These are phyloP conservation scores for Abrus precatorius DNA, from an alignment of 306 rosid species.

Conservation along the genomic window DNA sequence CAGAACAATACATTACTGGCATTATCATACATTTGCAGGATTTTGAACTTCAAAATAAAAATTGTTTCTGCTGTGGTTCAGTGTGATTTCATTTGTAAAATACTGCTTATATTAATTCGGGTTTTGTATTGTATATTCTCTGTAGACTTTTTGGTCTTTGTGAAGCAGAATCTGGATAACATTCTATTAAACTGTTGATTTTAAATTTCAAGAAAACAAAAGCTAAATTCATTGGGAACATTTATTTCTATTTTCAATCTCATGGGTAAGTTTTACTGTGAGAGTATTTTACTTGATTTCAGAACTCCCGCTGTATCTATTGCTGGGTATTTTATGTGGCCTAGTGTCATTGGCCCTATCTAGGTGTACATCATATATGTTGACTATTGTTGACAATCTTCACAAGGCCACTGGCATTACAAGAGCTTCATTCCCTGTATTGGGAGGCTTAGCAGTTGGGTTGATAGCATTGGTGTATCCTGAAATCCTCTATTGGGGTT, in stretches of 20 bases:
- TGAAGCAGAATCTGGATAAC: slow-evolving; percentile 19
- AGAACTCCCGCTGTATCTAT: slow-evolving; percentile 97
- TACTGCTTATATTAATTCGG: slow-evolving; percentile 6
- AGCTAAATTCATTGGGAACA: slow-evolving; percentile 19
- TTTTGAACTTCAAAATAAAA: slow-evolving; percentile 18
- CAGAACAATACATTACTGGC: slow-evolving; percentile 16
- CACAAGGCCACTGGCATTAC: slow-evolving; percentile 68
- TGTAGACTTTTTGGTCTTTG: not conserved
- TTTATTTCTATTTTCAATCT: slow-evolving; percentile 44
- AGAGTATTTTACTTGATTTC: slow-evolving; percentile 65
- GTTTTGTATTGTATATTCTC: slow-evolving; percentile 29
- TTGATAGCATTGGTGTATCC: slow-evolving; percentile 90
- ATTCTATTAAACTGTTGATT: slow-evolving; percentile 32
- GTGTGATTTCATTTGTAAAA: slow-evolving; percentile 11
- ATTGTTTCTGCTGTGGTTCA: not conserved
- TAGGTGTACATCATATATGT: slow-evolving; percentile 83
- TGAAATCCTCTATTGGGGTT: slow-evolving; percentile 95
- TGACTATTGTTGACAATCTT: slow-evolving; percentile 61
- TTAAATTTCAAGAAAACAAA: slow-evolving; percentile 26
- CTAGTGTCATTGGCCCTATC: slow-evolving; percentile 84
- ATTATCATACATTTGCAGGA: slow-evolving; percentile 29
- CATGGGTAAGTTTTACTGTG: slow-evolving; percentile 43
- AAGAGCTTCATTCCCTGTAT: slow-evolving; percentile 69
- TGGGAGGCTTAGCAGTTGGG: slow-evolving; percentile 89
- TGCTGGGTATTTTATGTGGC: slow-evolving; percentile 89